These are phyloP conservation scores for Penicillium samsonianum DNA, from an alignment of 495 filamentous ascomycete species.

Conservation along the genomic window DNA sequence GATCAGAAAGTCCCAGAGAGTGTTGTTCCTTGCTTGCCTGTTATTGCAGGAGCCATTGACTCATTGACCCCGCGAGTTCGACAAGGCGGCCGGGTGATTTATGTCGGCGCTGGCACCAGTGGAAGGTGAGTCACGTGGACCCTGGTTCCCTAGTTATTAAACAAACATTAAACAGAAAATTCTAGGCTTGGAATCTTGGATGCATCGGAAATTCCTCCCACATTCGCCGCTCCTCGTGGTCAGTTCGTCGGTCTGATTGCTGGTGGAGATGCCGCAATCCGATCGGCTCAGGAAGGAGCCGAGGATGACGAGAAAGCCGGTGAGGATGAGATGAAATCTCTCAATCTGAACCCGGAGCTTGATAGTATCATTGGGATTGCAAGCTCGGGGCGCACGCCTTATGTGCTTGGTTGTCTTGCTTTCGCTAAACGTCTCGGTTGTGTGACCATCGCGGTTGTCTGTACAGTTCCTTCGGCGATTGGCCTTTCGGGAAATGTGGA, in stretches of 20 bases:
- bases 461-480: conserved; percentile 35
- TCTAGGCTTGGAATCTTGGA: conserved; percentile 43
- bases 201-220: conserved; percentile 43
- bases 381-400: conserved; percentile 45
- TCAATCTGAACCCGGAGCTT: conserved; percentile 30
- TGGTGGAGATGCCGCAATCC: conserved; percentile 42
- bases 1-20: conserved; percentile 36
- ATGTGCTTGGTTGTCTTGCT: conserved; percentile 38
- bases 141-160: neutral
- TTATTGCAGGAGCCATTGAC: conserved; percentile 38
- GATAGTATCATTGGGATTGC: conserved; percentile 45
- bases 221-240: conserved; percentile 36
- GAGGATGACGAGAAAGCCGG: conserved; percentile 35
- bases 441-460: conserved; percentile 38
- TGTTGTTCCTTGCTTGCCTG: conserved; percentile 31
- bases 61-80: conserved; percentile 34
- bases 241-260: conserved; percentile 44
- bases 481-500: conserved; percentile 30
- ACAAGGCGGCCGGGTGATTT: conserved; percentile 39
- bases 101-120: conserved; percentile 45
- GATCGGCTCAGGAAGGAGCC: conserved; percentile 42
- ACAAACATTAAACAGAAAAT: conserved; percentile 3
- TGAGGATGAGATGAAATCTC: conserved; percentile 25
- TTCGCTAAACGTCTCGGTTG: conserved; percentile 36
- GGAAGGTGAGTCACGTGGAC: conserved; percentile 31